Evolutionary conservation across 306 rosid species (phyloP), one percentile per base, ranked within the genome.

Genomic region (Cajanus cajan): DNA sequence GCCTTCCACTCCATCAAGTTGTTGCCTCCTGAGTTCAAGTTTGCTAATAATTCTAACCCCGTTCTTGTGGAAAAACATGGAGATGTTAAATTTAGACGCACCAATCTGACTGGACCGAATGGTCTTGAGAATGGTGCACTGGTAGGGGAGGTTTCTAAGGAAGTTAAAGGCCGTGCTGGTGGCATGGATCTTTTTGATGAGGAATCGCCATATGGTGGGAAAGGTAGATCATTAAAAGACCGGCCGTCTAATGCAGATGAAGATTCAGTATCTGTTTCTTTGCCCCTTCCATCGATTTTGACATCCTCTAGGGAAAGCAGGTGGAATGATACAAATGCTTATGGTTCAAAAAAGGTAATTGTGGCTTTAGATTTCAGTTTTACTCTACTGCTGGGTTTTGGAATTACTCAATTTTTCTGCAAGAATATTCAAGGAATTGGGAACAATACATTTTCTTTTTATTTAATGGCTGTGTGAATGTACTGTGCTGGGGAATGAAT

Each of bases 321-420:
- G 82, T 95, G 99, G 99, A 82, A 82, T 80, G 98, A 93, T 80
- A 93, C 97, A 80, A 82, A 88, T 74, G 64, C 92, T 77, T 93
- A 90, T 85, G 88, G 93, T 76, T 85, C 87, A 58, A 95, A 92
- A 84, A 93, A 93, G 99, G 99, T 95, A 89, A 47, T 34, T 65
- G 19, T 65, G 73, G 83, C 71, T 71, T 80, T 22, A 57, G 51
- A 68, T 57, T 82, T 37, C 59, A 41, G 8, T 78, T 81, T 34
- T 70, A 9, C 61, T 58, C 48, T 50, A 36, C 71, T 62, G 52
- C 41, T n/a, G 22, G 69, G 64, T 76, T 79, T 52, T 70, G 51
- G 9, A 69, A 31, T 21, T 28, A 10, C 54, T 68, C 34, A 24
- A 72, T 61, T 70, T 51, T 40, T 68, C 44, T 48, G 22, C 51